phyloP scores from a whole-genome alignment of 139 green algal species.

The Chlorella sp. region DNA sequence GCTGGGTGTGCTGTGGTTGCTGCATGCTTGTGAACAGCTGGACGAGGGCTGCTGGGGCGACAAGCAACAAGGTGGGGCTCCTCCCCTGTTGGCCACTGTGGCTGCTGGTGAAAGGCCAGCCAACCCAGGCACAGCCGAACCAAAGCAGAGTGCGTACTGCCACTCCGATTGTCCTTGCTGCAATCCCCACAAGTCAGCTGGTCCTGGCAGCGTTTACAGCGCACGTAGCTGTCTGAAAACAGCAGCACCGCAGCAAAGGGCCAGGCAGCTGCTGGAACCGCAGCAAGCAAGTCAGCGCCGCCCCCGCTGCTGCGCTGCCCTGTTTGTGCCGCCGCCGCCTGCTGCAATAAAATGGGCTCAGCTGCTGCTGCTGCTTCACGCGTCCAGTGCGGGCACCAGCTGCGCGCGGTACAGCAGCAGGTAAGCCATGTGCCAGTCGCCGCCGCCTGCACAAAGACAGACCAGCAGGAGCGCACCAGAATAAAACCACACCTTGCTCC shows the following conservation, averaged over 20 bases:
- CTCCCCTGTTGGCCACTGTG: no score
- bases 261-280: background rate
- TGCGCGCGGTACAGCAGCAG: constrained; percentile 90
- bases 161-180: no score
- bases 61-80: no score
- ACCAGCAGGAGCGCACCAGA: background rate
- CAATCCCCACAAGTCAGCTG: background rate
- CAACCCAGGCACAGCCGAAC: no score
- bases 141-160: no score
- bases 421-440: constrained; percentile 99
- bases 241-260: background rate
- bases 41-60: no score
- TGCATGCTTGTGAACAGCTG: no score
- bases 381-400: constrained; percentile 50
- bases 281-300: background rate
- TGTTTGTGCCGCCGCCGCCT: background rate
- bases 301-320: background rate
- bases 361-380: background rate
- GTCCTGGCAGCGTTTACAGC: background rate
- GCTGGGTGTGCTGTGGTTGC: no score
- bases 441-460: constrained; percentile 70
- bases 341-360: no score
- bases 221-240: background rate
- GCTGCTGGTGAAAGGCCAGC: no score
- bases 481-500: background rate